These are phyloP conservation scores for Penicillium simplicissimum DNA, from an alignment of 495 filamentous ascomycete genomes.

Conservation along the genomic window DNA sequence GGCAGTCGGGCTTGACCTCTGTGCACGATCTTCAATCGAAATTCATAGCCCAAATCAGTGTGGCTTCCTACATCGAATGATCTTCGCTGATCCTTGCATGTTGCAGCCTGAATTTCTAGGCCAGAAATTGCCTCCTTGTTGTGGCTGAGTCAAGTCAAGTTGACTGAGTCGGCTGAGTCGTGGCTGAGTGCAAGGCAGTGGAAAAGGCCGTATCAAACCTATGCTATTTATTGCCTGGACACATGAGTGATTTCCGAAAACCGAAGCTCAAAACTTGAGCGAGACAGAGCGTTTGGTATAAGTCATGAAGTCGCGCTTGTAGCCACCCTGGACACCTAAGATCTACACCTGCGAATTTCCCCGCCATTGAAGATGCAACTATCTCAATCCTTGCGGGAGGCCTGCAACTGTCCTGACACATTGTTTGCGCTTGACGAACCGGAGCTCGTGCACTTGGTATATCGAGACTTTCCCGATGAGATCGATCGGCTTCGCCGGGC, in stretches of 20 bases:
- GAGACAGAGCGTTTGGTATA: background rate
- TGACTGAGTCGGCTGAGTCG: background rate
- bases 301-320: background rate
- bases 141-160: background rate
- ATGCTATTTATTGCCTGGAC: background rate
- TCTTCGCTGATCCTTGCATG: background rate
- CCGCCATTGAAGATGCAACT: constrained; percentile 6
- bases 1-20: no score
- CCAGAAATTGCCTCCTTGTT: background rate
- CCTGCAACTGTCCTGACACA: constrained; percentile 10
- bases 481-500: constrained; percentile 21
- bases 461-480: constrained; percentile 17
- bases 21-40: no score
- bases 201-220: no score
- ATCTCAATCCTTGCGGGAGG: constrained; percentile 7
- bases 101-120: background rate
- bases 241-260: background rate
- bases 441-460: constrained; percentile 11
- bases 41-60: no score
- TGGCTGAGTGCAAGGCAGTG: background rate
- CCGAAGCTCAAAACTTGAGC: background rate
- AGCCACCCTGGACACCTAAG: no score
- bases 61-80: no score
- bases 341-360: background rate
- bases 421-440: constrained; percentile 11